Evolutionary conservation across 1,139 yeast species (phyloP).

Genomic region (Geotrichum fermentans): DNA sequence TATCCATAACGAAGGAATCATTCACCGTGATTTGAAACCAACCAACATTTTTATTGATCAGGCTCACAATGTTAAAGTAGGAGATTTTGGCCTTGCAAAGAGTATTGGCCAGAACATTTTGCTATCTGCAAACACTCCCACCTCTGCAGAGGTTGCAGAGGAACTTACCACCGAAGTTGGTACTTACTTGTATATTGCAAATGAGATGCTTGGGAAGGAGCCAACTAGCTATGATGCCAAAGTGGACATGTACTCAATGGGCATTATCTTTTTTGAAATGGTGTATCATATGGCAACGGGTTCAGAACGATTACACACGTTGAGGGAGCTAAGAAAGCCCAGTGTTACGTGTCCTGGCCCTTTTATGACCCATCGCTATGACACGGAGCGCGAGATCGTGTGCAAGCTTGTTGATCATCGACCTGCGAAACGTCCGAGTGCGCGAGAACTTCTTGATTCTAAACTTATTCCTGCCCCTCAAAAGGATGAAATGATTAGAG

Average conservation of each 20-base stretch:
- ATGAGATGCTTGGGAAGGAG: conserved; percentile 58
- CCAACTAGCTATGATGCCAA: conserved; percentile 54
- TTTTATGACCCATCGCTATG: conserved; percentile 49
- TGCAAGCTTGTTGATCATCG: conserved; percentile 65
- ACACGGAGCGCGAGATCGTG: conserved; percentile 63
- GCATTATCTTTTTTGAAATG: conserved; percentile 94
- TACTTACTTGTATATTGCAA: conserved; percentile 87
- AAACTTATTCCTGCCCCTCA: conserved; percentile 84
- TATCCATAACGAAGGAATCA: conserved; percentile 89
- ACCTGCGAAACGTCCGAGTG: conserved; percentile 74
- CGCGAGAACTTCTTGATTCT: conserved; percentile 65
- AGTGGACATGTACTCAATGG: conserved; percentile 92
- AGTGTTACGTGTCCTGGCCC: conserved; percentile 62
- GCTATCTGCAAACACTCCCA: conserved; percentile 33
- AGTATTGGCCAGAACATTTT: conserved; percentile 49
- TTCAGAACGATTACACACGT: conserved; percentile 80
- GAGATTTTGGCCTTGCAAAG: conserved; percentile 95
- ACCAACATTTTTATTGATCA: conserved; percentile 93
- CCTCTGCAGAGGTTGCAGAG: conserved; percentile 42
- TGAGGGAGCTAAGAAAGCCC: conserved; percentile 57
- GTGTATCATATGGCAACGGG: conserved; percentile 75
- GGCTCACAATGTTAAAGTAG: conserved; percentile 82
- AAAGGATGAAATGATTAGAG: conserved; percentile 83
- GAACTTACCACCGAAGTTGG: conserved; percentile 91
- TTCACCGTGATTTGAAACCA: conserved; percentile 93